Conservation (phyloP, 768 basidiomycete genomes). For the Termitomyces sp. region DNA sequence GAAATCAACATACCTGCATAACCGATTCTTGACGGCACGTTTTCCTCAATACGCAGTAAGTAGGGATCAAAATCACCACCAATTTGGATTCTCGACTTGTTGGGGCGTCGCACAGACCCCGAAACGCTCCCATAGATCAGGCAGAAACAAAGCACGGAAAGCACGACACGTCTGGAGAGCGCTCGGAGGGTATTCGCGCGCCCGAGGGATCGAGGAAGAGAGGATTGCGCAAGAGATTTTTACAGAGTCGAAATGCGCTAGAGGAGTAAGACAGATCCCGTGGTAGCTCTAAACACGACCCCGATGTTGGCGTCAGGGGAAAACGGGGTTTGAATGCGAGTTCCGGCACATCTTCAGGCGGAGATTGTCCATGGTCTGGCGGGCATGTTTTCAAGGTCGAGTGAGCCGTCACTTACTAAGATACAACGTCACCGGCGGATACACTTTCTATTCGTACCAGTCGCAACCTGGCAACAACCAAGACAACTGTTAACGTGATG, state of each 20-base stretch:
- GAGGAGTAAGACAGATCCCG: constrained; percentile 26
- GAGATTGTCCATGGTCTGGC: too few species aligned
- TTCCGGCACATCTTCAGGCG: too few species aligned
- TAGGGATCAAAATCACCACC: too few species aligned
- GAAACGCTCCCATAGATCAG: constrained; percentile 25
- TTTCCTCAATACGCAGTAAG: constrained; percentile 48
- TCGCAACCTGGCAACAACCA: too few species aligned
- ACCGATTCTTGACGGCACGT: constrained; percentile 51
- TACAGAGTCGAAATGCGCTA: constrained; percentile 14
- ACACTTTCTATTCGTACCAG: too few species aligned
- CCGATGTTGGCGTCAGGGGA: too few species aligned
- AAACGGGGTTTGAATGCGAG: too few species aligned
- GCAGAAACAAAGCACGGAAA: constrained; percentile 22
- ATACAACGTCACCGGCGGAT: too few species aligned
- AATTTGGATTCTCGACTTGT: too few species aligned
- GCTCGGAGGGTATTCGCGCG: constrained; percentile 24
- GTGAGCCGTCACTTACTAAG: too few species aligned
- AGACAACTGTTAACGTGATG: too few species aligned
- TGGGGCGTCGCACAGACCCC: constrained; percentile 27
- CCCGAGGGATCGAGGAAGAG: constrained; percentile 16
- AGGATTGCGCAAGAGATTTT: constrained; percentile 7
- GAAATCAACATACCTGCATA: constrained; percentile 36
- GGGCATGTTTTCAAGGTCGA: too few species aligned
- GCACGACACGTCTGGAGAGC: constrained; percentile 28
- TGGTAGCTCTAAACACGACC: constrained; percentile 19